Evolutionary conservation across 306 rosid species (phyloP).

Genomic region (Erythrophleum fordii): DNA sequence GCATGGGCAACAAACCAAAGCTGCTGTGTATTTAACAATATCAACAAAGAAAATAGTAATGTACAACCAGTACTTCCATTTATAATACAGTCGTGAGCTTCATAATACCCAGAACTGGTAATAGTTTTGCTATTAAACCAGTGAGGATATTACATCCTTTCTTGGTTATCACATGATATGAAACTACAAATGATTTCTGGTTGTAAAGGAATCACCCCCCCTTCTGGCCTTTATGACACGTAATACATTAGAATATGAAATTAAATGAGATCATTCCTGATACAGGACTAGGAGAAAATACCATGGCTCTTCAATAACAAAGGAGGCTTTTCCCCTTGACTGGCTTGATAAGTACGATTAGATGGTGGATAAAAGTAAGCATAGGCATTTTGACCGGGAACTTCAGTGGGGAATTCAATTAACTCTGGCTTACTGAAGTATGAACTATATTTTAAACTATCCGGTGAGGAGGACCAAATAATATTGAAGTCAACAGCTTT

Average conservation of each 20-base stretch:
- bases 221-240: background rate
- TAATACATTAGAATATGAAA: slow-evolving; percentile 25
- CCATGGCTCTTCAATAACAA: slow-evolving; percentile 87
- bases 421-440: slow-evolving; percentile 84
- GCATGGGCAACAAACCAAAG: slow-evolving; percentile 1
- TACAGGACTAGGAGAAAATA: slow-evolving; percentile 40
- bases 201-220: background rate
- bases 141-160: background rate
- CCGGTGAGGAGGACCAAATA: slow-evolving; percentile 91
- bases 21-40: background rate
- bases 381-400: slow-evolving; percentile 88
- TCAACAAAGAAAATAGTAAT: background rate
- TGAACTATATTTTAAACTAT: slow-evolving; percentile 64
- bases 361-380: slow-evolving; percentile 90
- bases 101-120: background rate
- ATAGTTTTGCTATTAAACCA: slow-evolving; percentile 16
- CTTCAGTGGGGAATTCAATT: slow-evolving; percentile 91
- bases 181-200: slow-evolving; percentile 15
- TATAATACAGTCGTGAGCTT: background rate
- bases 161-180: background rate
- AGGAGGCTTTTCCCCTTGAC: slow-evolving; percentile 84
- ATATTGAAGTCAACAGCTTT: slow-evolving; percentile 64
- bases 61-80: background rate
- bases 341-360: slow-evolving; percentile 67
- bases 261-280: slow-evolving; percentile 8